These are phyloP conservation scores for Candida awuae DNA, from an alignment of 805 yeast genomes.

Conservation along the genomic window DNA sequence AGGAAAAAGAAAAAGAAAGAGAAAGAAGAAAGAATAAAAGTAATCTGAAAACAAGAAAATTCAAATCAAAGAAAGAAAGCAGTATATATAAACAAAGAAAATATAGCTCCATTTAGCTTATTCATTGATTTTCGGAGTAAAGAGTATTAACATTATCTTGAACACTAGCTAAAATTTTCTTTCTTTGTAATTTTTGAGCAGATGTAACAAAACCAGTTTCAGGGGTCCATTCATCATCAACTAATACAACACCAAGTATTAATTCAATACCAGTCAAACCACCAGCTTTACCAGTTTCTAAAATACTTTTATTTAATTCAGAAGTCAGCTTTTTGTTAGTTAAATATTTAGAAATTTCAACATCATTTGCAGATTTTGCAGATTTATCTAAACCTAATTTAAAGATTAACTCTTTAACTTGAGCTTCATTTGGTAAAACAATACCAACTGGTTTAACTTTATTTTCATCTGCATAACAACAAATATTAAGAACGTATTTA, in stretches of 20 bases:
- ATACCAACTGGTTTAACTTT: constrained; percentile 92
- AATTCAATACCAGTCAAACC: constrained; percentile 85
- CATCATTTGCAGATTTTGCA: constrained; percentile 27
- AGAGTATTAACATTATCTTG: constrained; percentile 59
- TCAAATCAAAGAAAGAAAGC: too few relatives aligned
- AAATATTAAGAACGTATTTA: constrained; percentile 65
- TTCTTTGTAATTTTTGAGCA: constrained; percentile 95
- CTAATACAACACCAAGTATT: constrained; percentile 65
- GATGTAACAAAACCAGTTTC: constrained; percentile 89
- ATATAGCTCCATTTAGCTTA: too few relatives aligned
- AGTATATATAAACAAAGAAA: too few relatives aligned
- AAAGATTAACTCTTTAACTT: constrained; percentile 52
- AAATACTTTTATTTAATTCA: constrained; percentile 49
- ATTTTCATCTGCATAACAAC: constrained; percentile 85
- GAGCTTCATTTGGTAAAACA: constrained; percentile 69
- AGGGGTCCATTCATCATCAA: constrained; percentile 96
- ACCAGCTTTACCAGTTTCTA: constrained; percentile 69
- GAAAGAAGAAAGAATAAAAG: background rate
- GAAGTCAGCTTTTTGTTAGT: constrained; percentile 48
- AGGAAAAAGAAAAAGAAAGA: background rate
- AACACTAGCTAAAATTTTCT: constrained; percentile 68
- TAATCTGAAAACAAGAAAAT: background rate
- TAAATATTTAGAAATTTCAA: constrained; percentile 38
- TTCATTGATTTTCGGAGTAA: constrained; percentile 30
- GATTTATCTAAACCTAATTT: constrained; percentile 43